A percentile compares a stretch with the other conserved stretches of the same genome.
Evolutionary conservation across 2,329 filamentous ascomycete species (phyloP).

Genomic region (Chlorencoelia australis): DNA sequence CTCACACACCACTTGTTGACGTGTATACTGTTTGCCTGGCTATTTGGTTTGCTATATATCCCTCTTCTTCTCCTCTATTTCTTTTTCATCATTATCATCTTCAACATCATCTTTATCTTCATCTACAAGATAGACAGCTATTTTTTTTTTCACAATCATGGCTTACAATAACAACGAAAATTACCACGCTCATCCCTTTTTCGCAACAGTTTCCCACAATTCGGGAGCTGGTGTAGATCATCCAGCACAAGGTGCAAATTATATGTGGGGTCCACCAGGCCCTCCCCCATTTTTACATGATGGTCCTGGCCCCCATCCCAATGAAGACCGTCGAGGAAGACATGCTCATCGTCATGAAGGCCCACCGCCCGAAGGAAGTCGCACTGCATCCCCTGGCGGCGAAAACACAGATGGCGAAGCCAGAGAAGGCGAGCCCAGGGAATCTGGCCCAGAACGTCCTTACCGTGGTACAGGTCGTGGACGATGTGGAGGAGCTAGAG

Average conservation of each 20-base stretch:
- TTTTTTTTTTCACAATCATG: too few species aligned
- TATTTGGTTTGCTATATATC: slow-evolving; percentile 4
- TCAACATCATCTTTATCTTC: slow-evolving; percentile 9
- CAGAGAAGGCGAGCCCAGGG: slow-evolving; percentile 6
- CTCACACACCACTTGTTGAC: too few species aligned
- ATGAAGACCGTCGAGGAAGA: slow-evolving; percentile 22
- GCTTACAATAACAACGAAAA: slow-evolving; percentile 23
- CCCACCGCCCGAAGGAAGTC: slow-evolving; percentile 6
- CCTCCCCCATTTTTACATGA: slow-evolving; percentile 11
- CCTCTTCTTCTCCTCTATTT: neutral
- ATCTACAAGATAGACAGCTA: too few species aligned
- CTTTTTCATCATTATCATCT: slow-evolving; percentile 1
- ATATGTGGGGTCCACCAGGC: slow-evolving; percentile 5
- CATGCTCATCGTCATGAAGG: slow-evolving; percentile 1
- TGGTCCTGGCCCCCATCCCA: slow-evolving; percentile 19
- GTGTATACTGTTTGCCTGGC: slow-evolving; percentile 4
- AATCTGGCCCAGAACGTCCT: slow-evolving; percentile 6
- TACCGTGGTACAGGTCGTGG: slow-evolving; percentile 10
- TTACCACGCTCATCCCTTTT: slow-evolving; percentile 17
- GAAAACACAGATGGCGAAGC: slow-evolving; percentile 6
- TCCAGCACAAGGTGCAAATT: slow-evolving; percentile 10
- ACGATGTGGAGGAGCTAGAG: slow-evolving; percentile 9
- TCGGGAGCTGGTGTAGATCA: slow-evolving; percentile 23
- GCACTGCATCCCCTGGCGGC: slow-evolving; percentile 1
- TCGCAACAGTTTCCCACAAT: slow-evolving; percentile 20